Percentiles rank a stretch among this genome's conserved stretches.
phyloP scores from a whole-genome alignment of 2,329 filamentous ascomycete species.

The Cladosporium austrohemisphaericum region DNA sequence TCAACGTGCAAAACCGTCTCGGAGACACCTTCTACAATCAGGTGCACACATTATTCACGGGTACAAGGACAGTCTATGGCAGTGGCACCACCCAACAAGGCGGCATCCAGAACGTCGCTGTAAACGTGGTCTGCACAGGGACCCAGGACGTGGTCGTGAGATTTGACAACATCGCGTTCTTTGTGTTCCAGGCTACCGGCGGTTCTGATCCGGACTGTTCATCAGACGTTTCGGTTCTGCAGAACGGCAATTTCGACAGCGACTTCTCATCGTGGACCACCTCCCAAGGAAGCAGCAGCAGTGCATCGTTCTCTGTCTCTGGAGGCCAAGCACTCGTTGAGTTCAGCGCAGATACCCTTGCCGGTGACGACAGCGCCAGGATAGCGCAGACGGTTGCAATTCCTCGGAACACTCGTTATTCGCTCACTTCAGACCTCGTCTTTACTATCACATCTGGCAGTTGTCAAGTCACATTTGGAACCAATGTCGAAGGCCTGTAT shows the following conservation, averaged over 20 bases:
- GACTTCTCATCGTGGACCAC: not conserved
- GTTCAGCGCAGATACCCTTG: not conserved
- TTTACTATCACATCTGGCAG: not conserved
- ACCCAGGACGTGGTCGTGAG: not conserved
- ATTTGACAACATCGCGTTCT: slow-evolving; percentile 4
- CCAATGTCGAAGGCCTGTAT: slow-evolving; percentile 4
- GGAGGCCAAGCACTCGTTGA: not conserved
- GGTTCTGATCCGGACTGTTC: not conserved
- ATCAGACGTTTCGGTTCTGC: not conserved
- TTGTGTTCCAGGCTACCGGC: not conserved
- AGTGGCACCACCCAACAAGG: slow-evolving; percentile 2
- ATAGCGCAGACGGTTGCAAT: not conserved
- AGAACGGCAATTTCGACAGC: slow-evolving; percentile 5
- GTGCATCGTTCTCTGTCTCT: not conserved
- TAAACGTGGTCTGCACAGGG: not conserved
- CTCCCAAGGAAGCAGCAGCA: not conserved
- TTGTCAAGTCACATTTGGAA: not conserved
- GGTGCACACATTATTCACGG: not conserved
- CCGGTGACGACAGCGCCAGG: not conserved
- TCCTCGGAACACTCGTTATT: not conserved
- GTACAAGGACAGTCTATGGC: not conserved
- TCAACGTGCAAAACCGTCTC: not conserved
- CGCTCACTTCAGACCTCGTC: not conserved
- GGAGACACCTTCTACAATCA: slow-evolving; percentile 1
- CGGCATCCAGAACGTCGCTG: not conserved